Evolutionary conservation across 2,329 filamentous ascomycete genomes (phyloP), one percentile per base, ranked within the genome.

Genomic region (Camptophora hylomeconis): DNA sequence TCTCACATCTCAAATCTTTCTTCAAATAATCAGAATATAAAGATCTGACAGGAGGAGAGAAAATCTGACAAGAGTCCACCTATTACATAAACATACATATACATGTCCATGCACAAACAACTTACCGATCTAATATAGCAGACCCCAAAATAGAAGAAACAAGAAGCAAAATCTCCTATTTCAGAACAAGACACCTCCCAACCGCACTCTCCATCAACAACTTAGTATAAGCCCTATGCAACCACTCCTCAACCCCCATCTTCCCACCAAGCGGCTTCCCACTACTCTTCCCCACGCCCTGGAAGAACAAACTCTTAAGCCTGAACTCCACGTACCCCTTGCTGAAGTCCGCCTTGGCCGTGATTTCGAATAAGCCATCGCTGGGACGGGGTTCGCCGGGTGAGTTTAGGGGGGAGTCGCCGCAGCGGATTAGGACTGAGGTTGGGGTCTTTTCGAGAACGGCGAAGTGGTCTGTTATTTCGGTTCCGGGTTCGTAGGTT

Each of bases 391-490:
- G 61, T 1, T 57, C 65, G 24, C 55, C 56, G 9, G 41, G 41
- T 13, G 31, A 33, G 24, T 67, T 67, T 13, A 69, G 58, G 0
- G 76, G 76, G 2, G 69, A 69, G 37, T 75, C 76, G 10, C 76
- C 76, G 40, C 70, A 76, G 13, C 76, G 69, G 13, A 80, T 62
- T 1, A 72, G 61, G 35, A 80, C 74, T 7, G 63, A 57, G 5
- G 61, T 62, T 0, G 66, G 56, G 0, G 67, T 73, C 53, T 75
- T 75, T 30, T 73, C 67, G 1, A 81, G 56, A 0, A 81, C 74
- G 49, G 80, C 72, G 45, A 81, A 81, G 50, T 81, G 76, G 47
- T 81, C 74, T 3, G 71, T 77, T 33, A 81, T 67, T 21, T 60
- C 47, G 1, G 75, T 77, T 18, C 75, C 75, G 20, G 65, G 58